Base-by-base conservation (phyloP, 2,329 filamentous ascomycete species). In the Eurotiales sp. region DNA sequence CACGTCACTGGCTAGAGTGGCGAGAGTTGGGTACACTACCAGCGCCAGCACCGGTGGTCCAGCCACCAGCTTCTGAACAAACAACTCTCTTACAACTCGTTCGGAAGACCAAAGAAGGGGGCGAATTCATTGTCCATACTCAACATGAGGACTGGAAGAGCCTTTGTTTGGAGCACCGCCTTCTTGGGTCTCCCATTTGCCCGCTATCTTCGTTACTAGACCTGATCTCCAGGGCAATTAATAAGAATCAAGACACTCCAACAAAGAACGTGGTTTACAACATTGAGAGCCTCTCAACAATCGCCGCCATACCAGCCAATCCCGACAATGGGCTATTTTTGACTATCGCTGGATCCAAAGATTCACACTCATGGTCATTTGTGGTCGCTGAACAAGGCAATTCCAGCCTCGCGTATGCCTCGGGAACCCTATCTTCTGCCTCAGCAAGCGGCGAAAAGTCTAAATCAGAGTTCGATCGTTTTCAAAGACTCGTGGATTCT, bases 1-100 rank as follows among this genome's bases (percentile, higher is more conserved):
- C 54, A 0, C 30, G 40, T 2, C 64, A 69, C 41, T 71, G 68
- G 68, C 27, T 65, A n/a, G 55, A 58, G n/a, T n/a, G n/a, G n/a
- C n/a, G n/a, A n/a, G n/a, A n/a, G n/a, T n/a, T n/a, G n/a, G n/a
- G n/a, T n/a, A n/a, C n/a, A n/a, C n/a, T n/a, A n/a, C n/a, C n/a
- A n/a, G n/a, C n/a, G n/a, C n/a, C n/a, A n/a, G n/a, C n/a, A n/a
- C n/a, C n/a, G n/a, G n/a, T 56, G 56, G 27, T 25, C 19, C 17
- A 42, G 8, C 39, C 11, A 10, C 21, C 39, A 42, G 39, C 11
- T 14, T 10, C 39, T 2, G 17, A 23, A 14, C 39, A 22, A 23
- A 25, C 12, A 22, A 8, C 39, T 23, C 12, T 42, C 39, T 22
- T 42, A 17, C 39, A 42, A 42, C 39, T 25, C 11, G n/a, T 22